Percentiles rank a stretch among this genome's conserved stretches.
Evolutionary conservation across 257 asterid species (phyloP).

Genomic region (Linaria vulgaris): DNA sequence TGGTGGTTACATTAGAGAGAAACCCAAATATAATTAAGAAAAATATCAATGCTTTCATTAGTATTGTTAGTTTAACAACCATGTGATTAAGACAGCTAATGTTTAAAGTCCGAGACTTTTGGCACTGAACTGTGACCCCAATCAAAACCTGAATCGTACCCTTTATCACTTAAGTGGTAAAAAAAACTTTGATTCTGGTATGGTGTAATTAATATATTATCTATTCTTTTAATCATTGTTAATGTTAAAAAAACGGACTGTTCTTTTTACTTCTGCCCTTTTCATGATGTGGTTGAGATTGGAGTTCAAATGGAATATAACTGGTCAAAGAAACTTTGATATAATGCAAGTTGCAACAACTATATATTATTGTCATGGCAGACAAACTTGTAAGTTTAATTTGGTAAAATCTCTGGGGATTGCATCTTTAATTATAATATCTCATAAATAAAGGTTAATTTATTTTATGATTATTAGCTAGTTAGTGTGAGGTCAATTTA

Average conservation of each 20-base stretch:
- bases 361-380: constrained; percentile 27
- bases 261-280: background rate
- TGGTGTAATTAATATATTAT: no score
- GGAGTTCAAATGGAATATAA: constrained; percentile 28
- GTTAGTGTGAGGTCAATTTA: no score
- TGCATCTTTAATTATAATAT: constrained; percentile 29
- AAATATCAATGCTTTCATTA: background rate
- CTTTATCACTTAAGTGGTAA: no score
- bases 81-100: constrained; percentile 39
- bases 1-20: constrained; percentile 16
- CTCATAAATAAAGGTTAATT: no score
- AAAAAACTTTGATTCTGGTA: no score
- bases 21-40: constrained; percentile 4
- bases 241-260: no score
- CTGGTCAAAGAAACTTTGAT: constrained; percentile 29
- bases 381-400: constrained; percentile 33
- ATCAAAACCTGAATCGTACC: no score
- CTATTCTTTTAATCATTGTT: no score
- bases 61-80: constrained; percentile 30
- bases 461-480: background rate
- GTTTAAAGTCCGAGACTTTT: constrained; percentile 5
- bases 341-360: constrained; percentile 27
- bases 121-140: no score
- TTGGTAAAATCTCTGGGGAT: constrained; percentile 31
- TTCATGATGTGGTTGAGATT: constrained; percentile 24